Percentiles rank a stretch among this genome's conserved stretches.
These are phyloP conservation scores for Fusarium sororula DNA, from an alignment of 2,329 filamentous ascomycete species.

Conservation along the genomic window DNA sequence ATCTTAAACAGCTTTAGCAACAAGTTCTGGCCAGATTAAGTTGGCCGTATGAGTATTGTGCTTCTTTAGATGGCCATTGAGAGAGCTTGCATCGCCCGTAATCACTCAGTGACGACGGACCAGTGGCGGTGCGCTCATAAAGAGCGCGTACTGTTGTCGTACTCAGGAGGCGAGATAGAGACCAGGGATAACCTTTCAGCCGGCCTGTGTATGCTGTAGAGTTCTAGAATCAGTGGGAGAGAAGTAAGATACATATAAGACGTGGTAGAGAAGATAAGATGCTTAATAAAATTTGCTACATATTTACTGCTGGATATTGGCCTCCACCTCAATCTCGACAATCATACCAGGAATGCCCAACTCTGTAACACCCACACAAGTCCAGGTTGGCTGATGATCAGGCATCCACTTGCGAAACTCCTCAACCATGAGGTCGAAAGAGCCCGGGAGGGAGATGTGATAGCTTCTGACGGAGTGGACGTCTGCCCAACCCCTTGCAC, in stretches of 20 bases:
- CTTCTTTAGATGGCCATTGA: too few relatives aligned
- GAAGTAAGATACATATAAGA: background rate
- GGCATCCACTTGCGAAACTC: slow-evolving; percentile 62
- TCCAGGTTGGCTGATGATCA: slow-evolving; percentile 63
- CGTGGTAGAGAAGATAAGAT: background rate
- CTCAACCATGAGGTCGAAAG: slow-evolving; percentile 53
- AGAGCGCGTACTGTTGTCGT: background rate
- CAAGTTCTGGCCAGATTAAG: background rate
- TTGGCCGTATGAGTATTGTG: background rate
- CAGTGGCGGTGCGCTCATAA: too few relatives aligned
- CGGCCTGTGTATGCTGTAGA: background rate
- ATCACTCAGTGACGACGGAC: background rate
- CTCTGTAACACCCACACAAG: slow-evolving; percentile 58
- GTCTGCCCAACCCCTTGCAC: slow-evolving; percentile 65
- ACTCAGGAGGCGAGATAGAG: background rate
- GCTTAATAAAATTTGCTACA: background rate
- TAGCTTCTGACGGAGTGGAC: slow-evolving; percentile 61
- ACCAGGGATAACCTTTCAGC: background rate
- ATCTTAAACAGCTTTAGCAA: background rate
- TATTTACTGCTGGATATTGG: slow-evolving; percentile 36
- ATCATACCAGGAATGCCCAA: slow-evolving; percentile 61
- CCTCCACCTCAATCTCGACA: slow-evolving; percentile 67
- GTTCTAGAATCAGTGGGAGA: background rate
- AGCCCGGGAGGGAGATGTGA: slow-evolving; percentile 53
- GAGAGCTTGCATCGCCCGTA: background rate